Evolutionary conservation across 2,329 filamentous ascomycete genomes (phyloP).

Genomic region (Penicillium sp.): DNA sequence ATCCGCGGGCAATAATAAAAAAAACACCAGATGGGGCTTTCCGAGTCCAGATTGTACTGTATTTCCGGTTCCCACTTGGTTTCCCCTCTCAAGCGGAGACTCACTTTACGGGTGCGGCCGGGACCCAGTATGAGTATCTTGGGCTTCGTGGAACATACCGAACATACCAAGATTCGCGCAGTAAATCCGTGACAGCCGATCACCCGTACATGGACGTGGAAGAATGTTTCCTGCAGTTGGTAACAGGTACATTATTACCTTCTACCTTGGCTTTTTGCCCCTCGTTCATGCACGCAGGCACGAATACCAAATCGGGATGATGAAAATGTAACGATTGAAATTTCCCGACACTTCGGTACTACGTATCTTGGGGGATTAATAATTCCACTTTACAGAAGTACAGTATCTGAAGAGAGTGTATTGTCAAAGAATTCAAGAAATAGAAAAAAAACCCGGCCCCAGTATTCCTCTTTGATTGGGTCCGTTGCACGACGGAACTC

Average conservation of each 20-base stretch:
- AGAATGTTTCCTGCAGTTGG: constrained; percentile 10
- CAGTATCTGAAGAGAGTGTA: too few relatives aligned
- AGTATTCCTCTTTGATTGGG: constrained; percentile 5
- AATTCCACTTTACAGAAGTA: too few relatives aligned
- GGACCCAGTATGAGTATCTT: constrained; percentile 1
- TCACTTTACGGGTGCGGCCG: constrained; percentile 19
- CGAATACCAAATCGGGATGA: constrained; percentile 4
- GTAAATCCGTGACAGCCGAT: constrained; percentile 11
- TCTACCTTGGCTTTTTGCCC: constrained; percentile 15
- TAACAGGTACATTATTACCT: background rate
- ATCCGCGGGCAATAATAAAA: constrained; percentile 1
- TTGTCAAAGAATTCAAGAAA: background rate
- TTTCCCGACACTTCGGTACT: constrained; percentile 6
- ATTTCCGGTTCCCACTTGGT: background rate
- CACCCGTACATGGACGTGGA: constrained; percentile 9
- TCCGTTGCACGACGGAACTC: constrained; percentile 14
- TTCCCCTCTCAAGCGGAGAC: background rate
- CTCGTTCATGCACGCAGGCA: constrained; percentile 23
- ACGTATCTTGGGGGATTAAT: background rate
- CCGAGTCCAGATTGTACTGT: constrained; percentile 13
- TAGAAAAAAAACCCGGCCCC: background rate
- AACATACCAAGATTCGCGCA: constrained; percentile 9
- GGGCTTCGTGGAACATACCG: constrained; percentile 8
- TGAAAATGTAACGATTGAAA: constrained; percentile 5
- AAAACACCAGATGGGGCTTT: constrained; percentile 16